A percentile compares a stretch with the other conserved stretches of the same genome.
phyloP scores from a whole-genome alignment of 106 monocot species.

The Vanilla planifolia region DNA sequence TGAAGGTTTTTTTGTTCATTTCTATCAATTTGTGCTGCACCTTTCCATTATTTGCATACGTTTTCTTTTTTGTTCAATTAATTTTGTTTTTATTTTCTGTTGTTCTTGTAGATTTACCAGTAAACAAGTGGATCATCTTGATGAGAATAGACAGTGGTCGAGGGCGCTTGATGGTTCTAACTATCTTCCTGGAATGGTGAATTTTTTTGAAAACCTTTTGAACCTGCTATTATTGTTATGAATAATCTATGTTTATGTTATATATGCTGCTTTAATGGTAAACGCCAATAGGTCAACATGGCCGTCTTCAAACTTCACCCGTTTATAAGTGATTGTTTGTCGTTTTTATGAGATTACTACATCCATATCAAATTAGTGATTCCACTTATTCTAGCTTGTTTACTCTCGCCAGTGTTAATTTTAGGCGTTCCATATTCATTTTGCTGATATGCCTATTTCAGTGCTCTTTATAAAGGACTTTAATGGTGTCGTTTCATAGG shows the following conservation, averaged over 20 bases:
- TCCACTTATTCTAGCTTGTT: too few relatives aligned
- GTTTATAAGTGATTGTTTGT: too few relatives aligned
- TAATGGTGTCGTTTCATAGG: neutral
- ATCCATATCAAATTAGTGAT: too few relatives aligned
- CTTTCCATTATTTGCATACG: neutral
- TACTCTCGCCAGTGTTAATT: too few relatives aligned
- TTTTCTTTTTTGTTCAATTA: neutral
- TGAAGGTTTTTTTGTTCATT: neutral
- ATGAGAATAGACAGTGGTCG: slow-evolving; percentile 95
- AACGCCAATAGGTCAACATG: too few relatives aligned
- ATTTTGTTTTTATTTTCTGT: slow-evolving; percentile 7
- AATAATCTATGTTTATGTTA: neutral
- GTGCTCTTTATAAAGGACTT: neutral
- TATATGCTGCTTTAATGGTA: too few relatives aligned
- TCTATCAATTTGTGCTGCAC: neutral
- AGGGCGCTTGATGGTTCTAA: slow-evolving; percentile 98
- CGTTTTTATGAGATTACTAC: too few relatives aligned
- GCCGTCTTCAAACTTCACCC: too few relatives aligned
- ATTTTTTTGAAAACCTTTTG: neutral
- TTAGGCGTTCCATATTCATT: neutral
- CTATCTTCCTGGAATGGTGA: slow-evolving; percentile 99
- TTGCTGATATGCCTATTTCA: neutral
- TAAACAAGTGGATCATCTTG: slow-evolving; percentile 78
- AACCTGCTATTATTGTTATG: neutral
- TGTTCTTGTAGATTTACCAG: slow-evolving; percentile 44